Evolutionary conservation across 1,139 yeast species (phyloP).

Genomic region (Magnusiomyces sp.): DNA sequence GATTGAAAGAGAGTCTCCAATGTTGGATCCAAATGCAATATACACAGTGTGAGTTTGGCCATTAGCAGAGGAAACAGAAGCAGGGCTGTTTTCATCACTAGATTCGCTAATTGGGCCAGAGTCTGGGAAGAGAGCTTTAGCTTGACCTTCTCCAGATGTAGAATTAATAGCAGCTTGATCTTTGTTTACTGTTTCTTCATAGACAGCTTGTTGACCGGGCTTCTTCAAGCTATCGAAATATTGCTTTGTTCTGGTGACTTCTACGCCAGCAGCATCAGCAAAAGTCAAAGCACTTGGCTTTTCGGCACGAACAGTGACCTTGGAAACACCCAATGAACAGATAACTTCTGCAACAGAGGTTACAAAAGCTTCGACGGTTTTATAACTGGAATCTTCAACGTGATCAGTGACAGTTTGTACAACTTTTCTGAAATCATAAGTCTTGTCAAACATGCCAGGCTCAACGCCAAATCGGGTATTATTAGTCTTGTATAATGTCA

Average conservation of each 20-base stretch:
- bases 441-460: slow-evolving; percentile 21
- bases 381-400: slow-evolving; percentile 69
- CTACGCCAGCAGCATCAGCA: slow-evolving; percentile 88
- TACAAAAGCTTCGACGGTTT: slow-evolving; percentile 89
- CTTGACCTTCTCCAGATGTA: background rate
- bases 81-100: slow-evolving; percentile 15
- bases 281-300: slow-evolving; percentile 85
- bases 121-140: slow-evolving; percentile 9
- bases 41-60: slow-evolving; percentile 46
- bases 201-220: background rate
- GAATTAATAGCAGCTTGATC: background rate
- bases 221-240: background rate
- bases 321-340: slow-evolving; percentile 35
- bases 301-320: slow-evolving; percentile 53
- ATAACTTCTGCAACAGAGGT: slow-evolving; percentile 61
- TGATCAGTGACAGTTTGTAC: slow-evolving; percentile 36
- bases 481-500: slow-evolving; percentile 33
- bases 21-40: slow-evolving; percentile 84
- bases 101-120: slow-evolving; percentile 9
- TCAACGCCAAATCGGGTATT: slow-evolving; percentile 19
- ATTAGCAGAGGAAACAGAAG: no score
- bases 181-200: background rate
- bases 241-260: slow-evolving; percentile 41
- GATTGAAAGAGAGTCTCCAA: slow-evolving; percentile 61
- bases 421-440: slow-evolving; percentile 27